Evolutionary conservation across 768 basidiomycete genomes (phyloP).

Genomic region (Mrakia hoshinonis): DNA sequence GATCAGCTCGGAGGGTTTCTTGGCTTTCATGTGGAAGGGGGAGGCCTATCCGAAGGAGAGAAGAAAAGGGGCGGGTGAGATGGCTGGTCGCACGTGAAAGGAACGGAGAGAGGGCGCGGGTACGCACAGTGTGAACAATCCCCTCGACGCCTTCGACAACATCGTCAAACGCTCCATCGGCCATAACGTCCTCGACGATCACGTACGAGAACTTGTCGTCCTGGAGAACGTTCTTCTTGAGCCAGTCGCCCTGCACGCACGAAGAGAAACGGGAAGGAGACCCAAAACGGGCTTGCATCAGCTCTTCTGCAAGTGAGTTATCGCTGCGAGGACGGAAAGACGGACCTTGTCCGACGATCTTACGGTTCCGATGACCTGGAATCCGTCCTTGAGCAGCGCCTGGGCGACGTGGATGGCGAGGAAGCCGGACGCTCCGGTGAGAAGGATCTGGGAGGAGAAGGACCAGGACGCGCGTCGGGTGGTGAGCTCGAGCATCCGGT

Average conservation of each 20-base stretch:
- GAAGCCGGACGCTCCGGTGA: no score
- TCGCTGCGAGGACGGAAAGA: no score
- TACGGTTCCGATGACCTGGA: constrained; percentile 57
- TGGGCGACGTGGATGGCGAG: constrained; percentile 43
- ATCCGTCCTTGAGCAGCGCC: constrained; percentile 54
- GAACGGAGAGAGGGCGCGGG: no score
- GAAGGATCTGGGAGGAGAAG: no score
- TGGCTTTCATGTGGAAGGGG: constrained; percentile 36
- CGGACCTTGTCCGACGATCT: constrained; percentile 54
- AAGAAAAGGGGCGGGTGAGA: neutral
- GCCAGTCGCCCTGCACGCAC: no score
- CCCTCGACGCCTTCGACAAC: constrained; percentile 67
- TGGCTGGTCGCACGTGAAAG: neutral
- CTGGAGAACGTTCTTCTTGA: no score
- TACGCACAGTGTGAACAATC: constrained; percentile 41
- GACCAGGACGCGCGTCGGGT: no score
- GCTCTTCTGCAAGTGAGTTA: no score
- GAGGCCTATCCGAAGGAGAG: neutral
- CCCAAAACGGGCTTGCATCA: no score
- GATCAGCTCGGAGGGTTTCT: constrained; percentile 47
- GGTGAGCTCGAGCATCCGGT: no score
- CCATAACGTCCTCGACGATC: neutral
- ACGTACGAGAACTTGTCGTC: no score
- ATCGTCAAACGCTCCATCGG: constrained; percentile 61
- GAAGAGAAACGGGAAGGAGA: no score